These are phyloP conservation scores for Claviceps capensis DNA, from an alignment of 2,329 filamentous ascomycete genomes.

Conservation along the genomic window DNA sequence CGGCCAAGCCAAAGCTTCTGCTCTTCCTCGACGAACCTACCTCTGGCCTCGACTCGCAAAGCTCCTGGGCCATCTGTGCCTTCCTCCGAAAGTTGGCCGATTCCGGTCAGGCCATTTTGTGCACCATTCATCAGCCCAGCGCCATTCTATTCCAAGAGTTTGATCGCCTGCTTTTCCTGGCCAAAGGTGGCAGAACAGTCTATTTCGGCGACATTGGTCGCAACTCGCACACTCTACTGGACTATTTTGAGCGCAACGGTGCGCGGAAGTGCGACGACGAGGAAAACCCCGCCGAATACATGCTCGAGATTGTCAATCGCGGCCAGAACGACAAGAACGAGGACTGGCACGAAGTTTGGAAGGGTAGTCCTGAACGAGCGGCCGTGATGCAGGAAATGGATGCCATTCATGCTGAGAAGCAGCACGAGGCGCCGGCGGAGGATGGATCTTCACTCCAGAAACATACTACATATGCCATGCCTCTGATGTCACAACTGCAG, in stretches of 20 bases:
- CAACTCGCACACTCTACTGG: slow-evolving; percentile 40
- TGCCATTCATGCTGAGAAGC: slow-evolving; percentile 40
- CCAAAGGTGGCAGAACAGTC: slow-evolving; percentile 50
- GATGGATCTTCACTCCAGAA: slow-evolving; percentile 11
- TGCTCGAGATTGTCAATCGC: slow-evolving; percentile 42
- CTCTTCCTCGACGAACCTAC: slow-evolving; percentile 51
- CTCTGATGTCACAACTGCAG: slow-evolving; percentile 50
- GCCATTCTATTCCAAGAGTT: slow-evolving; percentile 41
- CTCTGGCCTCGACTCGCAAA: slow-evolving; percentile 48
- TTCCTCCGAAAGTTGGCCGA: slow-evolving; percentile 49
- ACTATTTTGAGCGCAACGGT: slow-evolving; percentile 53
- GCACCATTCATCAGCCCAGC: slow-evolving; percentile 42
- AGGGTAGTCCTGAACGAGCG: slow-evolving; percentile 34
- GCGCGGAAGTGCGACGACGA: slow-evolving; percentile 42
- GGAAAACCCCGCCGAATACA: slow-evolving; percentile 66
- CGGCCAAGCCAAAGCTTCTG: slow-evolving; percentile 41
- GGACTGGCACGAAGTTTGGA: slow-evolving; percentile 60
- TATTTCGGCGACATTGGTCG: slow-evolving; percentile 56
- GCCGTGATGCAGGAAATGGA: slow-evolving; percentile 48
- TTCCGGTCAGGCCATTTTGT: slow-evolving; percentile 38
- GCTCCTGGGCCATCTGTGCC: slow-evolving; percentile 47
- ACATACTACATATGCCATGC: slow-evolving; percentile 62
- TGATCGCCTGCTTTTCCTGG: slow-evolving; percentile 49
- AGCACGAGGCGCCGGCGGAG: slow-evolving; percentile 1
- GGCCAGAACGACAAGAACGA: slow-evolving; percentile 22